Percentiles rank a stretch among this genome's conserved stretches.
Evolutionary conservation across 2,329 filamentous ascomycete genomes (phyloP).

Genomic region (Aspergillus viridinutans): DNA sequence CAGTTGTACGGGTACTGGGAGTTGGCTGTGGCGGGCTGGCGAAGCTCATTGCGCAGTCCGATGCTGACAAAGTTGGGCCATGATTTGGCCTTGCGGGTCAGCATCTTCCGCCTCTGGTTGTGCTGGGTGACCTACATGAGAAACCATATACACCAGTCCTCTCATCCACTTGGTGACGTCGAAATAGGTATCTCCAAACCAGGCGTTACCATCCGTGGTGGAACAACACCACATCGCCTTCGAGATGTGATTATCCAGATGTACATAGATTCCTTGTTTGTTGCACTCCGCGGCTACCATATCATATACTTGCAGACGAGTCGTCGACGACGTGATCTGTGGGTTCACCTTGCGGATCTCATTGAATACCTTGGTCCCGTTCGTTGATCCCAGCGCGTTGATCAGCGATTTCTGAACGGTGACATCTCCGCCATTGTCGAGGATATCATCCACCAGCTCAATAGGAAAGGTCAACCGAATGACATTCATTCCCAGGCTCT

Average conservation of each 20-base stretch:
- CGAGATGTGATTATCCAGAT: constrained; percentile 61
- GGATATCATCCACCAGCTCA: constrained; percentile 41
- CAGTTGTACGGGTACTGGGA: constrained; percentile 39
- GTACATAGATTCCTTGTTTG: constrained; percentile 54
- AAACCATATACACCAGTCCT: constrained; percentile 57
- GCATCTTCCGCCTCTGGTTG: neutral
- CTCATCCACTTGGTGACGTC: constrained; percentile 57
- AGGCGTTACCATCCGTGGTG: constrained; percentile 53
- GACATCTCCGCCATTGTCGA: constrained; percentile 37
- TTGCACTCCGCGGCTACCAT: constrained; percentile 57
- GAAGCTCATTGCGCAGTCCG: constrained; percentile 41
- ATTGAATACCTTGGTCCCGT: constrained; percentile 37
- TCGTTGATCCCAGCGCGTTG: constrained; percentile 37
- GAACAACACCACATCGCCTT: constrained; percentile 57
- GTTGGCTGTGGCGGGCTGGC: constrained; percentile 19
- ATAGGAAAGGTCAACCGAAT: constrained; percentile 40
- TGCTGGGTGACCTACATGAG: constrained; percentile 44
- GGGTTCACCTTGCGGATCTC: constrained; percentile 36
- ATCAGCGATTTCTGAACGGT: constrained; percentile 38
- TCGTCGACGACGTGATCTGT: constrained; percentile 35
- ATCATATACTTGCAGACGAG: constrained; percentile 50
- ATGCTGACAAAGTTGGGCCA: constrained; percentile 28
- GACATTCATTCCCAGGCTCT: constrained; percentile 29
- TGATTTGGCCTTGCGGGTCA: constrained; percentile 4
- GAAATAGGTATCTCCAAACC: constrained; percentile 61